A percentile compares a stretch with the other conserved stretches of the same genome.
These are phyloP conservation scores for Priceomyces castillae DNA, from an alignment of 805 yeast genomes.

Conservation along the genomic window DNA sequence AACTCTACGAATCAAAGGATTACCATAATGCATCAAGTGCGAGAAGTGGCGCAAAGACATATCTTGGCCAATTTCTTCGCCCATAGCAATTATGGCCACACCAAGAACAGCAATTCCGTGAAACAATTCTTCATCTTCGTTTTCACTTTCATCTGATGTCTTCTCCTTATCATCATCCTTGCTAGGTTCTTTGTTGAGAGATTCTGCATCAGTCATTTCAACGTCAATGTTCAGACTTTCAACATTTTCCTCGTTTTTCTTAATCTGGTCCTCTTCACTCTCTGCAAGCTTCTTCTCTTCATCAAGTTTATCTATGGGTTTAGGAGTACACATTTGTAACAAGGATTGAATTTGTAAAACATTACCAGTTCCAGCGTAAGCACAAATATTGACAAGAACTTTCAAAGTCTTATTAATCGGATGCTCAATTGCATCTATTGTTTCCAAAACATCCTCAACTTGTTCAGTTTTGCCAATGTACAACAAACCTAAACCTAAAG, in stretches of 20 bases:
- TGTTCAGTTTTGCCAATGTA: conserved; percentile 94
- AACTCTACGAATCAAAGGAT: conserved; percentile 82
- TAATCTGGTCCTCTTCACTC: conserved; percentile 35
- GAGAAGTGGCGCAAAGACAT: conserved; percentile 97
- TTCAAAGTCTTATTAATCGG: conserved; percentile 88
- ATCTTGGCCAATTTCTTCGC: conserved; percentile 96
- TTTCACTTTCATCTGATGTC: conserved; percentile 27
- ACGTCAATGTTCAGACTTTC: conserved; percentile 25
- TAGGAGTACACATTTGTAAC: conserved; percentile 83
- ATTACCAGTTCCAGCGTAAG: conserved; percentile 97
- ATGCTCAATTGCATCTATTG: conserved; percentile 92
- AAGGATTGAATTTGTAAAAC: conserved; percentile 91
- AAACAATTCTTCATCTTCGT: conserved; percentile 53
- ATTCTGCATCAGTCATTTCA: conserved; percentile 28
- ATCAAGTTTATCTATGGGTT: conserved; percentile 53
- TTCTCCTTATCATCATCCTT: conserved; percentile 30
- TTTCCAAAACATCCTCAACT: conserved; percentile 90
- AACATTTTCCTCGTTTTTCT: conserved; percentile 26
- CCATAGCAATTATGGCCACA: conserved; percentile 91
- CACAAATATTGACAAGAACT: conserved; percentile 86
- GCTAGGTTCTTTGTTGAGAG: conserved; percentile 10
- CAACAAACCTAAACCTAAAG: conserved; percentile 86
- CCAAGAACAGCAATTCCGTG: conserved; percentile 94
- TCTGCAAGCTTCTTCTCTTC: conserved; percentile 59
- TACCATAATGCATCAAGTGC: conserved; percentile 97